phyloP scores from a whole-genome alignment of 129 eudicot species.

The carrot (Daucus carota) region DNA sequence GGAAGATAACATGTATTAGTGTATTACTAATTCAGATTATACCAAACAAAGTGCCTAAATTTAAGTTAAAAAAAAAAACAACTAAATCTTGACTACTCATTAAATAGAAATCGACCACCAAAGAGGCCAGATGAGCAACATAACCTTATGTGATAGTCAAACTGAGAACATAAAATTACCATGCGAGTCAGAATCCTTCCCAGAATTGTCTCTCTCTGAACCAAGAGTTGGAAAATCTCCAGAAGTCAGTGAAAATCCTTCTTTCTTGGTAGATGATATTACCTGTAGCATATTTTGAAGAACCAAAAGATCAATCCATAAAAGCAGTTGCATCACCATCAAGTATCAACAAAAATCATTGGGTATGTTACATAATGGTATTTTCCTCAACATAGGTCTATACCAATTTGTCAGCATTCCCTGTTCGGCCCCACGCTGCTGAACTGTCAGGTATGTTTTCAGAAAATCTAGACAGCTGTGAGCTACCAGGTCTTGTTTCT shows the following conservation, averaged over 20 bases:
- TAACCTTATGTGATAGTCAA: background rate
- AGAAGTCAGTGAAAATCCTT: slow-evolving; percentile 66
- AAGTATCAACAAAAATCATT: background rate
- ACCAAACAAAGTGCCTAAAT: too few relatives aligned
- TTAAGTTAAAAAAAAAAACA: background rate
- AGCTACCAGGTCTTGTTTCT: slow-evolving; percentile 91
- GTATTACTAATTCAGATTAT: background rate
- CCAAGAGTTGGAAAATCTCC: slow-evolving; percentile 96
- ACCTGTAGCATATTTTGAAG: slow-evolving; percentile 35
- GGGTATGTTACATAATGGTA: background rate
- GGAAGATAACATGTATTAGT: background rate
- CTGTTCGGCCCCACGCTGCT: slow-evolving; percentile 52
- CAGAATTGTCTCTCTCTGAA: slow-evolving; percentile 36
- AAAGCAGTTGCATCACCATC: background rate
- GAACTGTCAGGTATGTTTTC: slow-evolving; percentile 60
- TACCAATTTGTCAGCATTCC: slow-evolving; percentile 62
- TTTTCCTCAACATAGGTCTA: slow-evolving; percentile 1
- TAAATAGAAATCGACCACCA: background rate
- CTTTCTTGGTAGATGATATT: slow-evolving; percentile 33
- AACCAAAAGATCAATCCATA: background rate
- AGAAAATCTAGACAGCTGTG: slow-evolving; percentile 89
- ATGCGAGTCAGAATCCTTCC: slow-evolving; percentile 36
- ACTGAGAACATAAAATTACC: slow-evolving; percentile 31
- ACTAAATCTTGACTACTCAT: background rate
- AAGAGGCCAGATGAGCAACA: background rate